Evolutionary conservation across 2,329 filamentous ascomycete species (phyloP), one percentile per base, ranked within the genome.

Genomic region (Lecanoromycetidae sp.): DNA sequence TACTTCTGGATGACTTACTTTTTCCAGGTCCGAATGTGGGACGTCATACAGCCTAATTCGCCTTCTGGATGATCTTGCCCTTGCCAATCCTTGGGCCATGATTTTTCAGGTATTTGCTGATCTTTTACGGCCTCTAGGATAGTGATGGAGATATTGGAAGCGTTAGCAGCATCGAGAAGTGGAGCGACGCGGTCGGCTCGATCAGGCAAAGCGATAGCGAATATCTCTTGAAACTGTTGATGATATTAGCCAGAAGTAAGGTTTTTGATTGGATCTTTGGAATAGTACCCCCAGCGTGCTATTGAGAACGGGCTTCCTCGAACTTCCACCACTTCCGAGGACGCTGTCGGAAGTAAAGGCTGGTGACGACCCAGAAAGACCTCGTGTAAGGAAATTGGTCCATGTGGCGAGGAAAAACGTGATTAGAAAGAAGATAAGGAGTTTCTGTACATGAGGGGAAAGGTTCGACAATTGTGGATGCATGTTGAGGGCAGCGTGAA

Each of bases 151-250:
- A 73, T 62, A 0, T 63, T 65, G 0, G 63, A 65, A 33, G 70
- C 45, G 1, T 64, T 58, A 32, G 66, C 62, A 7, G 65, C 62
- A 8, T 74, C 56, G 1, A 63, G 58, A n/a, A 74, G 57, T 3
- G 65, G 66, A 61, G 74, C 71, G 39, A 66, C 63, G 50, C 71
- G 70, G 55, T 74, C 71, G 4, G 62, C 67, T 25, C 71, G 63
- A 30, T 66, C 62, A 4, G 69, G 66, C 9, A 74, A 57, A 3
- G 65, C 63, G 38, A 75, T 61, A n/a, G 67, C 65, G 44, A 70
- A 69, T 19, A 72, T 59, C 37, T 66, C 65, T 42, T 70, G 59
- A 51, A 71, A 70, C 60, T 62, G 37, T 22, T 5, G 15, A 15
- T 5, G 15, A 15, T 19, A 37, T 44, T 19, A 44, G 15, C 33